phyloP scores from a whole-genome alignment of 441 rosid species.

The Syzygium malaccense region DNA sequence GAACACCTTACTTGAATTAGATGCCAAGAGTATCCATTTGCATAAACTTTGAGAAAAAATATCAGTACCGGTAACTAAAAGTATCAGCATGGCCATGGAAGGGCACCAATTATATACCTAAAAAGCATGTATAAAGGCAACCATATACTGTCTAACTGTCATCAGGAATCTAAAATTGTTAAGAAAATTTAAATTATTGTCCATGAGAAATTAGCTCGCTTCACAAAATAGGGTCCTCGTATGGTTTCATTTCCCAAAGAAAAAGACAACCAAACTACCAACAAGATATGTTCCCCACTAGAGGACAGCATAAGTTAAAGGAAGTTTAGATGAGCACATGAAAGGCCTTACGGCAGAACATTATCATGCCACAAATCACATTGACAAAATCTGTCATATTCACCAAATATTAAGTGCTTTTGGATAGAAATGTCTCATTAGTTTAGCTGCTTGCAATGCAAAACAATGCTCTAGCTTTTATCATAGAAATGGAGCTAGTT shows the following conservation, averaged over 20 bases:
- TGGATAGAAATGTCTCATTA: neutral
- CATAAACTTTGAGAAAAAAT: neutral
- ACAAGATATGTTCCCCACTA: neutral
- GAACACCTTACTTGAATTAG: slow-evolving; percentile 16
- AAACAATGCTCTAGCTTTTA: neutral
- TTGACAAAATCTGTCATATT: neutral
- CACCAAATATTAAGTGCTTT: neutral
- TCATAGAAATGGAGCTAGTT: neutral
- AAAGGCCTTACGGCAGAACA: neutral
- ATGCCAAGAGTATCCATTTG: neutral
- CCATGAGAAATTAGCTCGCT: neutral
- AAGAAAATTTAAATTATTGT: neutral
- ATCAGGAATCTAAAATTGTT: neutral
- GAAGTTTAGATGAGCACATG: neutral
- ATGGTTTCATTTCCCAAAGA: neutral
- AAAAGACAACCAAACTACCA: neutral
- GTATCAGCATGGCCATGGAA: neutral
- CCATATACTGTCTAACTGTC: neutral
- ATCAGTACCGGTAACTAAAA: neutral
- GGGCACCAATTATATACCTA: neutral
- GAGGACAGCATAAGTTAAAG: neutral
- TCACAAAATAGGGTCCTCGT: neutral
- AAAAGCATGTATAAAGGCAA: neutral
- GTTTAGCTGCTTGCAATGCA: neutral
- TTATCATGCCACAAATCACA: neutral